A percentile compares a stretch with the other conserved stretches of the same genome.
Conservation (phyloP, 805 yeast genomes). For the Torulaspora gathmanii region DNA sequence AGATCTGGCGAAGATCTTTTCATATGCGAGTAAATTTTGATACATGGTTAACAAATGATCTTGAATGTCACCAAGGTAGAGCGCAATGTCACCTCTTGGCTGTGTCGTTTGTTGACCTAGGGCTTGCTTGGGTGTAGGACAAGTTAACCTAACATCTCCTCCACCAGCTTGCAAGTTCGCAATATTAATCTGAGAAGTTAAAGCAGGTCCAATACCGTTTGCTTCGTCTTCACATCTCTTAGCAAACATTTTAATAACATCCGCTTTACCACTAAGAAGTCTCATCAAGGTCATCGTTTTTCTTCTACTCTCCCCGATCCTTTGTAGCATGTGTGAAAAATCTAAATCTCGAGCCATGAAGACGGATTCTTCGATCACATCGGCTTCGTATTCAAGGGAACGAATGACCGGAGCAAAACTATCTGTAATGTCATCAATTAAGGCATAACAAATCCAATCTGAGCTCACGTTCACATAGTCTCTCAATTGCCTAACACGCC, state of each 20-base stretch:
- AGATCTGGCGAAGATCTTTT: constrained; percentile 86
- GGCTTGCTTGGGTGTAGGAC: constrained; percentile 9
- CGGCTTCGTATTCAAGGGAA: constrained; percentile 73
- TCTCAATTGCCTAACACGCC: constrained; percentile 74
- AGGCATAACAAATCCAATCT: constrained; percentile 78
- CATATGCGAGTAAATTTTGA: constrained; percentile 83
- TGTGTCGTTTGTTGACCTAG: constrained; percentile 37
- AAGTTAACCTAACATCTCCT: constrained; percentile 5
- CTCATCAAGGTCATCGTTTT: constrained; percentile 92
- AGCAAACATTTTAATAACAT: constrained; percentile 92
- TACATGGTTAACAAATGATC: constrained; percentile 96
- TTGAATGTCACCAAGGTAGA: constrained; percentile 91
- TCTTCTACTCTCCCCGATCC: constrained; percentile 84
- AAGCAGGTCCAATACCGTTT: constrained; percentile 41
- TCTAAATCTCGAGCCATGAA: constrained; percentile 73
- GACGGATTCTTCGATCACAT: constrained; percentile 75
- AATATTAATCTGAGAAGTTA: constrained; percentile 39
- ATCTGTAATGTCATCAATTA: constrained; percentile 81
- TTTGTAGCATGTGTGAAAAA: constrained; percentile 67
- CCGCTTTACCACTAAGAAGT: constrained; percentile 87
- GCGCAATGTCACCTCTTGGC: constrained; percentile 87
- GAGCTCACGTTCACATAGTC: constrained; percentile 74
- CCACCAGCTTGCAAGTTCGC: constrained; percentile 34
- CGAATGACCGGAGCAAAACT: constrained; percentile 79
- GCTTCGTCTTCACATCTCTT: constrained; percentile 80